Conservation (phyloP, 2,329 filamentous ascomycete species). For the Nemania diffusa region DNA sequence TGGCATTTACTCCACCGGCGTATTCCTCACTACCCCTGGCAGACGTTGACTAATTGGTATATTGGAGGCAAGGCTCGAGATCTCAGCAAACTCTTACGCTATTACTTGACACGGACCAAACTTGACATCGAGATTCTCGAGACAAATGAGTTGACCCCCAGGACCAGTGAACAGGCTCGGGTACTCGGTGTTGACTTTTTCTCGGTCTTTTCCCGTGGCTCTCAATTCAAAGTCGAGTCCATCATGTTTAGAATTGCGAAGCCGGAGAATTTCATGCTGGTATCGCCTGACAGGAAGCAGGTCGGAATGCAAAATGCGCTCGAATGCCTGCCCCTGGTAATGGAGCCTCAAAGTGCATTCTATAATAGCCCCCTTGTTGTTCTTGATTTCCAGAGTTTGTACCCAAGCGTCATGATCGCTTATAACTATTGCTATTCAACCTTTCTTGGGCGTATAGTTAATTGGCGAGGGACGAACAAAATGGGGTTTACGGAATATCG, state of each 20-base stretch:
- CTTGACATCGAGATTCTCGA: conserved; percentile 92
- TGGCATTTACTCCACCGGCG: conserved; percentile 90
- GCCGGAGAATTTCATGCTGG: conserved; percentile 90
- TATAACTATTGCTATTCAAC: conserved; percentile 99
- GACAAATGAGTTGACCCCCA: conserved; percentile 84
- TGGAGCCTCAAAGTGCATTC: conserved; percentile 96
- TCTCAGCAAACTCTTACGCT: conserved; percentile 77
- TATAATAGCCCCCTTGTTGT: conserved; percentile 91
- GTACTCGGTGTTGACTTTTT: conserved; percentile 96
- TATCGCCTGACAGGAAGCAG: conserved; percentile 90
- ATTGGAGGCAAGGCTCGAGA: conserved; percentile 73
- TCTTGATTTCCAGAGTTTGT: conserved; percentile 94
- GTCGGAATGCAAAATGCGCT: conserved; percentile 94
- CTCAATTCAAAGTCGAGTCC: conserved; percentile 98
- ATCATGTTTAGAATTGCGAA: conserved; percentile 99
- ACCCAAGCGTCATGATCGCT: conserved; percentile 98
- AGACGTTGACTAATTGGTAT: conserved; percentile 85
- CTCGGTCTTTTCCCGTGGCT: conserved; percentile 92
- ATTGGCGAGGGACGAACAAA: conserved; percentile 92
- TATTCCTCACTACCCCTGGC: conserved; percentile 87
- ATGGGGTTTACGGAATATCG: conserved; percentile 93
- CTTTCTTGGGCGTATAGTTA: conserved; percentile 84
- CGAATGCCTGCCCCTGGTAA: conserved; percentile 92
- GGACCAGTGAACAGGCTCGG: conserved; percentile 94
- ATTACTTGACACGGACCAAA: conserved; percentile 79